Conservation (phyloP, 2,329 filamentous ascomycete genomes). For the Sclerotinia minor region DNA sequence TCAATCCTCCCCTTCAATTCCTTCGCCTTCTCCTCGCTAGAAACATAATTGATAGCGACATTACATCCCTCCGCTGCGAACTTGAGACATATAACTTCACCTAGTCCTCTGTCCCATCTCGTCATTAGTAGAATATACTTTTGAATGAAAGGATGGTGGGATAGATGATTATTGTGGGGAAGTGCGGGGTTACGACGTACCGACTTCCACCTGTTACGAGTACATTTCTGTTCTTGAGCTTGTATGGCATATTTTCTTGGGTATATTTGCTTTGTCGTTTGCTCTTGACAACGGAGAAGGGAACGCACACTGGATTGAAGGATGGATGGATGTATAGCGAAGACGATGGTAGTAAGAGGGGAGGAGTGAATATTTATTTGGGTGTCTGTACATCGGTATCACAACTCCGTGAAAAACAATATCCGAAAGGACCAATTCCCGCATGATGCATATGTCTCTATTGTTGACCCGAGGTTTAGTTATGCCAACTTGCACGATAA, state of each 20-base stretch:
- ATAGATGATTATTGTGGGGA: not conserved
- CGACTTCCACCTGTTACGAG: slow-evolving; percentile 64
- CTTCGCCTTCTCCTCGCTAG: slow-evolving; percentile 55
- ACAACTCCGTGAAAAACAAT: not conserved
- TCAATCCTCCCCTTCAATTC: slow-evolving; percentile 53
- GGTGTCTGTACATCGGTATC: not conserved
- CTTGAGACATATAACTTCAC: slow-evolving; percentile 58
- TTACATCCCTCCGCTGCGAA: slow-evolving; percentile 65
- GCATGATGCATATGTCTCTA: slow-evolving; percentile 3
- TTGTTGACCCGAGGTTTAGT: not conserved
- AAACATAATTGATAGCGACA: slow-evolving; percentile 65
- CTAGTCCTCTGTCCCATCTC: slow-evolving; percentile 54
- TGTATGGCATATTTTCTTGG: slow-evolving; percentile 56
- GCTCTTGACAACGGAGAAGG: not conserved
- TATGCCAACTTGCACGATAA: slow-evolving; percentile 1
- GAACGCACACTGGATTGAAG: not conserved
- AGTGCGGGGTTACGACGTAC: slow-evolving; percentile 45
- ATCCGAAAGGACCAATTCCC: not conserved
- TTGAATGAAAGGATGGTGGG: not conserved
- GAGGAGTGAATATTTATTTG: not conserved
- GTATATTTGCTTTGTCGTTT: not conserved
- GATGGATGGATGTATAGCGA: not conserved
- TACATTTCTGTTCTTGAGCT: slow-evolving; percentile 61
- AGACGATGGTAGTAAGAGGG: not conserved
- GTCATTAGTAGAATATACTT: not conserved